Evolutionary conservation across 2,329 filamentous ascomycete genomes (phyloP), one percentile per base, ranked within the genome.

Genomic region (Fusarium redolens): DNA sequence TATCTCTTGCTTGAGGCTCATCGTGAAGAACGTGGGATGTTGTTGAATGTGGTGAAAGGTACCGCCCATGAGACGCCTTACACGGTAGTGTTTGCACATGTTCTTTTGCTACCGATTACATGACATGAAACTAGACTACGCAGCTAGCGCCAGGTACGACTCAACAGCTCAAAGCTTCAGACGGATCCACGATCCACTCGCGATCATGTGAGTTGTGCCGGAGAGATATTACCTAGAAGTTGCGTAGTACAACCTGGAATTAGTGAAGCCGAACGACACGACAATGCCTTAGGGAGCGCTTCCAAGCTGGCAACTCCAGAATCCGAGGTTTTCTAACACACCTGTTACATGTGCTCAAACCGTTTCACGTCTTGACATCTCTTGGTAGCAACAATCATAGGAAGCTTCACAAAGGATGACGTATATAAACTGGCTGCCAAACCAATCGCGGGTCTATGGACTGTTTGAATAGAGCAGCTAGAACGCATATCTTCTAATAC

Each of bases 81-180:
- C 13, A 40, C 13, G 28, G 25, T 45, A 22, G 25, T 14, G 22
- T 25, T 43, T 50, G 22, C 22, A 9, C 15, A 38, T 43, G 11
- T 10, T 51, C 20, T 40, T 28, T 31, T 30, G 22, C 30, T 25
- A n/a, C 13, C 22, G 47, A 41, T 59, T 61, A 33, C 28, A 41
- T 60, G 20, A 31, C 20, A 17, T 44, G 45, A 37, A 69, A 65
- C 52, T 59, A 47, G 25, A 30, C 59, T 40, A 54, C 20, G 20
- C 31, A 41, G 43, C 59, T 59, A 69, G 47, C 47, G 45, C 31
- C 52, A 69, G 41, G 58, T 45, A 45, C 15, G 13, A 58, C 31
- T 50, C 33, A 35, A 65, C 14, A 20, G 28, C 40, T 25, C 7
- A 30, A 33, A 59, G 44, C 14, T 58, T 44, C 35, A 47, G 40